Conservation (phyloP, 2,329 filamentous ascomycete species). For the Daldinia eschscholtzii region DNA sequence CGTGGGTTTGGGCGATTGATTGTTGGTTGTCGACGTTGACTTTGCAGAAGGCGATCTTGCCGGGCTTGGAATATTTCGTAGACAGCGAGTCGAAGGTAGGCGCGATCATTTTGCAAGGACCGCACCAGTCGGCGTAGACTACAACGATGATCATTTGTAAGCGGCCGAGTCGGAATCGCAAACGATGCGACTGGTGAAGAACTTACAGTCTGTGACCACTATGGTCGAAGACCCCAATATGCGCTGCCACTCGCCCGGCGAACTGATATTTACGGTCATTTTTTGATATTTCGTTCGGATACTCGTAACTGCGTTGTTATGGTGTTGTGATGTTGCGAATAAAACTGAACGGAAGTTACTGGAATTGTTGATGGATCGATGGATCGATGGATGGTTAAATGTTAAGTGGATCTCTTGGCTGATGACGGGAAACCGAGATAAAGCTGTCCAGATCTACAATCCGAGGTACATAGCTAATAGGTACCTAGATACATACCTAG, state of each 20-base stretch:
- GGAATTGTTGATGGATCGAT: constrained; percentile 23
- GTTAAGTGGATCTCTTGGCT: constrained; percentile 24
- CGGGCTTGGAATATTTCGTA: constrained; percentile 81
- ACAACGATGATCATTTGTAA: constrained; percentile 56
- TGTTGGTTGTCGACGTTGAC: constrained; percentile 89
- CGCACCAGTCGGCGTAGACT: constrained; percentile 98
- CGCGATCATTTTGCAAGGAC: constrained; percentile 91
- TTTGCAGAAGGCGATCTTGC: constrained; percentile 89
- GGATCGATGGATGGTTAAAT: constrained; percentile 11
- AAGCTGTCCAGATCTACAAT: constrained; percentile 48
- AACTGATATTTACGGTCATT: constrained; percentile 71
- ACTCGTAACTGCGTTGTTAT: background rate
- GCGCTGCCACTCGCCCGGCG: constrained; percentile 76
- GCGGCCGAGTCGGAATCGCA: constrained; percentile 34
- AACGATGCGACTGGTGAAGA: constrained; percentile 41
- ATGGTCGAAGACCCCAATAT: constrained; percentile 80
- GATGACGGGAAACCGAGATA: constrained; percentile 38
- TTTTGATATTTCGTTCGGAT: constrained; percentile 19
- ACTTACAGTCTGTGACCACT: constrained; percentile 90
- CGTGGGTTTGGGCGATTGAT: constrained; percentile 80
- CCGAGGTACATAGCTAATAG: background rate
- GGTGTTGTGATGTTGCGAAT: background rate
- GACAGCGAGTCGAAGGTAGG: constrained; percentile 89
- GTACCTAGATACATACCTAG: constrained; percentile 13
- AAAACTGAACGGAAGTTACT: constrained; percentile 16